phyloP scores from a whole-genome alignment of 805 yeast genomes.

The Zygosaccharomyces kombuchaensis region DNA sequence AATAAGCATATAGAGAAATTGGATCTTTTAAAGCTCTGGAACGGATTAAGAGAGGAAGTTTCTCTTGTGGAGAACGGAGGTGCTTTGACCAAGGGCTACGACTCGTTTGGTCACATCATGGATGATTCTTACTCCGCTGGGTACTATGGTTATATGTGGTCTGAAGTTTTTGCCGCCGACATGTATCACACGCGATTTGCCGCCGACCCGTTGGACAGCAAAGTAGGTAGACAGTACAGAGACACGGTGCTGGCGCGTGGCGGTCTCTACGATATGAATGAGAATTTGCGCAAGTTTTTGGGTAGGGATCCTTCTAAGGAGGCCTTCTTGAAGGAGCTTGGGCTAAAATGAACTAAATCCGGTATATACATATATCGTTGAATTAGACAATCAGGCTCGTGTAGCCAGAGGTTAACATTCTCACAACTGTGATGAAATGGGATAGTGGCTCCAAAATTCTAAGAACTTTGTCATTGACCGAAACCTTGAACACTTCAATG shows the following conservation, averaged over 20 bases:
- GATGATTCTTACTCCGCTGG: slow-evolving; percentile 84
- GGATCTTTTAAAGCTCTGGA: slow-evolving; percentile 60
- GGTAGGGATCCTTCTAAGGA: slow-evolving; percentile 73
- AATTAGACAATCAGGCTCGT: slow-evolving; percentile 4
- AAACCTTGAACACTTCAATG: slow-evolving; percentile 21
- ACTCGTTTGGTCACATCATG: slow-evolving; percentile 72
- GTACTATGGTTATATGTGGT: slow-evolving; percentile 83
- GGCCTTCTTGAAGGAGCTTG: slow-evolving; percentile 69
- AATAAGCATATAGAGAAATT: slow-evolving; percentile 41
- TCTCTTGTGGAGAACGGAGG: slow-evolving; percentile 55
- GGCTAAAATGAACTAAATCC: slow-evolving; percentile 30
- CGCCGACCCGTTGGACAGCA: slow-evolving; percentile 58
- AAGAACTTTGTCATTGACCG: slow-evolving; percentile 12
- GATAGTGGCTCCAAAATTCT: slow-evolving; percentile 23
- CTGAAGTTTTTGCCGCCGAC: slow-evolving; percentile 81
- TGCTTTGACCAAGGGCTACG: slow-evolving; percentile 57
- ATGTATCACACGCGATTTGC: slow-evolving; percentile 70
- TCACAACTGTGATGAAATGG: slow-evolving; percentile 20
- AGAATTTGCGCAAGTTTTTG: slow-evolving; percentile 56
- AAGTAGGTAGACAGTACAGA: slow-evolving; percentile 62
- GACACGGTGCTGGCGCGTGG: slow-evolving; percentile 67
- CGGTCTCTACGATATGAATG: slow-evolving; percentile 67
- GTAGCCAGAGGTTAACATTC: slow-evolving; percentile 17
- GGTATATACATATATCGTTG: slow-evolving; percentile 4
- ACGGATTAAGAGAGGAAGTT: slow-evolving; percentile 57